Base-by-base conservation (phyloP, 768 basidiomycete species). In the Kwoniella sp. region DNA sequence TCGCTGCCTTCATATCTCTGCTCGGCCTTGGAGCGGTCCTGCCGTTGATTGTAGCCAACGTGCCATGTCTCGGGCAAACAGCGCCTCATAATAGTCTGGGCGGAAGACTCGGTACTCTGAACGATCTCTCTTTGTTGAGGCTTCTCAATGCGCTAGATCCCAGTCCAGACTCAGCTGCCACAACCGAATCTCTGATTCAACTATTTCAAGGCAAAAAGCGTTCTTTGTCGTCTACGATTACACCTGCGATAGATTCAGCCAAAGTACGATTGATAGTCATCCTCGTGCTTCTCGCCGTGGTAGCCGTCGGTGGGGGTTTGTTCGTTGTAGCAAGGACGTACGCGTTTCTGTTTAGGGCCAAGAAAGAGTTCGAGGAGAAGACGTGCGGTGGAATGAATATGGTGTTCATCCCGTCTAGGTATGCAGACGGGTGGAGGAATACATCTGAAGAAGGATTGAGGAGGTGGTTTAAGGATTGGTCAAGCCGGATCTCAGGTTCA, bases 371-470 rank as follows among this genome's bases (percentile, higher is more conserved):
- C 86, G 72, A 86, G 19, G 82, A 85, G 29, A 80, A 86, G 1
- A 85, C 84, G 55, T 90, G 90, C 72, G 85, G 85, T 65, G 85
- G 86, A 2, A 82, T 86, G 64, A 90, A 91, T 70, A 83, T 92
- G 81, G 90, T 86, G 6, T 91, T 89, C 87, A 80, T 91, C 46
- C 86, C 86, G 70, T 85, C 85, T 0, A 81, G 79, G 3, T 77
- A 82, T 24, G 88, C 88, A 2, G 87, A 87, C 19, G 88, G 88
- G 2, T 88, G 89, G 65, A 82, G 82, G 7, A 86, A 85, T 1
- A 88, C 87, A 88, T 87, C 88, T 10, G 90, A 92, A 77, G 86
- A 86, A 69, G 82, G 84, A 27, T 71, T 91, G 65, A 90, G 90
- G 78, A 86, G 88, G 67, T 86, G 86, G 70, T 80, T 91, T 24